Base-by-base conservation (phyloP, 2,329 filamentous ascomycete genomes). In the Camptophora hylomeconis region DNA sequence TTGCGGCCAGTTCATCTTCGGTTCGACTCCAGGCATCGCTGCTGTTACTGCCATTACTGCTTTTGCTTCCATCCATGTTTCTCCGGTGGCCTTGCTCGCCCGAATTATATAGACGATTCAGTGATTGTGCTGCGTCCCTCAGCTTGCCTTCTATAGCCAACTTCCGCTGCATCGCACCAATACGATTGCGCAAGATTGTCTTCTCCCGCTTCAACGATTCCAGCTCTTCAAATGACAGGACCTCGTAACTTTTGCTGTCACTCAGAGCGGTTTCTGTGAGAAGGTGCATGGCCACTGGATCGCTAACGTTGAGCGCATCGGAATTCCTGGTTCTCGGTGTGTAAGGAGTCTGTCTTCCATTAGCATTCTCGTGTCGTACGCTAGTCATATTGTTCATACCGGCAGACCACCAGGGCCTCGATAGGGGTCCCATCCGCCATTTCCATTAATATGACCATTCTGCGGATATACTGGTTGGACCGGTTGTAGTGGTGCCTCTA, bases 101-200 rank as follows among this genome's bases (percentile, higher is more conserved):
- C 52, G 46, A 65, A 58, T 50, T n/a, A 49, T 92, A 83, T 17
- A 98, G 63, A 45, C 79, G 76, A 34, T 77, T 76, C 56, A 98
- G 75, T 21, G 84, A 92, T 40, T 78, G 71, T 7, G 89, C 83
- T 1, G 89, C 89, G 65, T 95, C 87, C 45, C 84, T 80, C 45
- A 94, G 83, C 60, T 95, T 98, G 31, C 75, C 80, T 53, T 98
- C 89, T 24, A 95, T 74, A 17, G 76, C 75, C 20, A 98, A 66
- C 54, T 87, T 93, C 36, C 82, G 72, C 41, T 77, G 74, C 12
- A 82, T 75, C 20, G 81, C 76, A 38, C 87, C 80, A 41, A 93
- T 75, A n/a, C 82, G 77, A 47, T 75, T 71, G 15, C 69, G 65
- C 27, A 95, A 57, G 19, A 72, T 63, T 34, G 73, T 69, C 38